A percentile compares a stretch with the other conserved stretches of the same genome.
phyloP scores from a whole-genome alignment of 495 filamentous ascomycete genomes.

The Podospora sp. region DNA sequence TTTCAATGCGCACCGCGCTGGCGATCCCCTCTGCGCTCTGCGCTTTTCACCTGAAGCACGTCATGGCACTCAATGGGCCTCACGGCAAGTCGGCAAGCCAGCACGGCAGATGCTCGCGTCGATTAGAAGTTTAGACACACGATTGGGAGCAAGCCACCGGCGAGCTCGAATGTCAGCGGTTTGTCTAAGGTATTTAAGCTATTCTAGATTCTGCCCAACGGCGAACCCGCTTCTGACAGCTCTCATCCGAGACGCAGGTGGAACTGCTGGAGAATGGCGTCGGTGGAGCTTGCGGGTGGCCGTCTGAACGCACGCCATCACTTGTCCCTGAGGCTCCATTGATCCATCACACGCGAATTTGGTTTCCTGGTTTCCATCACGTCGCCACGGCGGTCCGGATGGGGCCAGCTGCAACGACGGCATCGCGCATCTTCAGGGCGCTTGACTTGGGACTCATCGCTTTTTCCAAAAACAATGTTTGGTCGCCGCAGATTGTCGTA shows the following conservation, averaged over 20 bases:
- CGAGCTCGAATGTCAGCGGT: not conserved
- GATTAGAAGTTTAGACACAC: too few species aligned
- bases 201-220: not conserved
- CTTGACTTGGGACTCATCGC: not conserved
- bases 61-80: conserved; percentile 16
- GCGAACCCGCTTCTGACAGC: not conserved
- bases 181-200: too few species aligned
- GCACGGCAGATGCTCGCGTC: not conserved
- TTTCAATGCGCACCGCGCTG: conserved; percentile 15
- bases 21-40: conserved; percentile 10
- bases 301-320: not conserved
- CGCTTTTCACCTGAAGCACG: conserved; percentile 20
- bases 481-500: conserved; percentile 15
- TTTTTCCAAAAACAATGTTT: conserved; percentile 20
- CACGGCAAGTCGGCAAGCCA: conserved; percentile 13
- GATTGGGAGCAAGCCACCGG: too few species aligned
- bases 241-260: not conserved
- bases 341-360: not conserved
- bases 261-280: not conserved
- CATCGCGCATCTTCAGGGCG: conserved; percentile 12
- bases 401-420: conserved; percentile 6
- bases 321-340: not conserved
- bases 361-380: conserved; percentile 6
- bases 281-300: not conserved
- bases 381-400: not conserved